Evolutionary conservation across 2,329 filamentous ascomycete genomes (phyloP), one percentile per base, ranked within the genome.

Genomic region (Stromatinia cepivora): DNA sequence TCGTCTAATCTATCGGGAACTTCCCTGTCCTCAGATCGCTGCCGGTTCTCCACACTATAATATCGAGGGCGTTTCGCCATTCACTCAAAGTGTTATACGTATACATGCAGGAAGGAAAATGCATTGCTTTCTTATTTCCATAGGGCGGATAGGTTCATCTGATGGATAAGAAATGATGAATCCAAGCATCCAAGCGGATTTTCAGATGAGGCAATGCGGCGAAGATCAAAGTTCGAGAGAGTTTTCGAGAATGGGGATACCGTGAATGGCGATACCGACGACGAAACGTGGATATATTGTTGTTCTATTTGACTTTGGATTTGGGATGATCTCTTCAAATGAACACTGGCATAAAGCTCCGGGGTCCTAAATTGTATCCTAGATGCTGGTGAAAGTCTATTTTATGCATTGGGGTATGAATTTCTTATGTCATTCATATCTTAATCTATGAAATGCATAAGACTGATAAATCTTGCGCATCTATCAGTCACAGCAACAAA

Each of bases 21-120:
- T 48, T n/a, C 58, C 58, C 58, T 62, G 58, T 31, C n/a, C 45
- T 50, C 59, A 50, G 59, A 63, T 63, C 59, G 20, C 28, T 36
- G 13, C 45, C 45, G 45, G 4, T 36, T 36, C 59, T 63, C 59
- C 59, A 50, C 28, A 50, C n/a, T 36, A 20, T 2, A 11, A 20
- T 25, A 50, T 20, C 22, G 20, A 36, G 31, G 20, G 28, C 59
- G 31, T 50, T 63, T 36, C 20, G 28, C 50, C n/a, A 48, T 36
- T 63, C 22, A 25, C 28, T 63, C 45, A 50, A 50, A 10, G 8
- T 25, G 22, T 36, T 25, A 62, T 45, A 62, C 28, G 28, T 50
- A 48, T 36, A 48, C 39, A 45, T 61, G 17, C 42, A 25, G 57
- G 39, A 25, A 20, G 10, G 1, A 25, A 22, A 46, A 34, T 9